phyloP scores from a whole-genome alignment of 2,329 filamentous ascomycete species.

The Acephala macrosclerotiorum region DNA sequence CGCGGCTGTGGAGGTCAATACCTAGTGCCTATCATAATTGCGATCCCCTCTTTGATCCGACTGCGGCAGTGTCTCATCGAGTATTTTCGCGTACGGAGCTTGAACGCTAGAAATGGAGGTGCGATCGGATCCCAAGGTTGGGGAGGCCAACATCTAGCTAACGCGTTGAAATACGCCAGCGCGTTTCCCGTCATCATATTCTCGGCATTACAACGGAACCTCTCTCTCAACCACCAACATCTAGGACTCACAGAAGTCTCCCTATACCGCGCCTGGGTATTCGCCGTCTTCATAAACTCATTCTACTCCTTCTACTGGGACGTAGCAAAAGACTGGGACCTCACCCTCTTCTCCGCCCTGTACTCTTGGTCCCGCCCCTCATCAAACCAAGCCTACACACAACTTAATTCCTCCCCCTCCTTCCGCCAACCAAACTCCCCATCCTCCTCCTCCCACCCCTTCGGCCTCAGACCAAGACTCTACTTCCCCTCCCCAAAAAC shows the following conservation, averaged over 20 bases:
- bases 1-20: slow-evolving; percentile 81
- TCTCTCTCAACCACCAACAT: slow-evolving; percentile 48
- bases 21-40: slow-evolving; percentile 84
- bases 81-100: slow-evolving; percentile 73
- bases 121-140: slow-evolving; percentile 62
- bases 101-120: slow-evolving; percentile 55
- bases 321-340: slow-evolving; percentile 94
- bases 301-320: slow-evolving; percentile 99
- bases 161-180: slow-evolving; percentile 93
- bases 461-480: slow-evolving; percentile 76
- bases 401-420: slow-evolving; percentile 64
- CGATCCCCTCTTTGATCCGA: slow-evolving; percentile 83
- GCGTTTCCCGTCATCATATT: slow-evolving; percentile 92
- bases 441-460: slow-evolving; percentile 1
- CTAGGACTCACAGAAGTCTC: slow-evolving; percentile 49
- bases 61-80: slow-evolving; percentile 93
- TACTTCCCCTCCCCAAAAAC: slow-evolving; percentile 75
- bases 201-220: slow-evolving; percentile 74
- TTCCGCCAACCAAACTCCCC: background rate
- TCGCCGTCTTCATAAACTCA: slow-evolving; percentile 81
- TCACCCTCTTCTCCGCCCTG: slow-evolving; percentile 77
- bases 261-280: slow-evolving; percentile 69
- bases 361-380: background rate
- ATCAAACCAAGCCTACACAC: slow-evolving; percentile 52
- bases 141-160: slow-evolving; percentile 89